phyloP scores from a whole-genome alignment of 495 filamentous ascomycete species.

The Hypoxylon rickii region DNA sequence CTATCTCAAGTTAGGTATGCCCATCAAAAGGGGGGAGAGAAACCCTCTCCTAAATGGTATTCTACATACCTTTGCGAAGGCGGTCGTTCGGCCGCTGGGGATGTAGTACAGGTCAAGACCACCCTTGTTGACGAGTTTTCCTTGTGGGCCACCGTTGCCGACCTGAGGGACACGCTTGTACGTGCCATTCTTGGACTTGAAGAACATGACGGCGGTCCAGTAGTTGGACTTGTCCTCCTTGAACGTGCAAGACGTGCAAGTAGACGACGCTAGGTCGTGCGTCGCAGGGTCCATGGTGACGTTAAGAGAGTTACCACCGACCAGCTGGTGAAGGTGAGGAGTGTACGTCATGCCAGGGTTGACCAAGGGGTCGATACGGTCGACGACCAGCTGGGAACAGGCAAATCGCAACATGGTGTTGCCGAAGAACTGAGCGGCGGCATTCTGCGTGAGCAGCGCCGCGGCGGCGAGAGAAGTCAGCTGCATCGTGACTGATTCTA shows the following conservation, averaged over 20 bases:
- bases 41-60: constrained; percentile 25
- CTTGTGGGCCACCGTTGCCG: constrained; percentile 63
- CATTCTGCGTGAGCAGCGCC: constrained; percentile 53
- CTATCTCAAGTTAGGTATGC: constrained; percentile 50
- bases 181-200: constrained; percentile 68
- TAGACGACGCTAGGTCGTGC: constrained; percentile 61
- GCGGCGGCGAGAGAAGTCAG: constrained; percentile 52
- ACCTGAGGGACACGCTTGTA: constrained; percentile 70
- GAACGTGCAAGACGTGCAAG: constrained; percentile 73
- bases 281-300: constrained; percentile 64
- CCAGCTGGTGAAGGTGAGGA: constrained; percentile 58
- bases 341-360: constrained; percentile 56
- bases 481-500: constrained; percentile 52
- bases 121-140: constrained; percentile 69
- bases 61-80: constrained; percentile 58
- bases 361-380: constrained; percentile 57
- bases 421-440: constrained; percentile 47
- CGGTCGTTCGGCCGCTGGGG: constrained; percentile 54
- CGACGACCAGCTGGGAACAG: constrained; percentile 61
- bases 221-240: constrained; percentile 77
- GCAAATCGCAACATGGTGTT: constrained; percentile 60
- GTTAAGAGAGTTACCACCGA: constrained; percentile 68
- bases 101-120: constrained; percentile 56
- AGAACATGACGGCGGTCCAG: constrained; percentile 77
- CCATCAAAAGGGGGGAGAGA: constrained; percentile 37